Evolutionary conservation across 371 early-diverging fungal species (phyloP), one percentile per base, ranked within the genome.

Genomic region (Mucor plumbeus): DNA sequence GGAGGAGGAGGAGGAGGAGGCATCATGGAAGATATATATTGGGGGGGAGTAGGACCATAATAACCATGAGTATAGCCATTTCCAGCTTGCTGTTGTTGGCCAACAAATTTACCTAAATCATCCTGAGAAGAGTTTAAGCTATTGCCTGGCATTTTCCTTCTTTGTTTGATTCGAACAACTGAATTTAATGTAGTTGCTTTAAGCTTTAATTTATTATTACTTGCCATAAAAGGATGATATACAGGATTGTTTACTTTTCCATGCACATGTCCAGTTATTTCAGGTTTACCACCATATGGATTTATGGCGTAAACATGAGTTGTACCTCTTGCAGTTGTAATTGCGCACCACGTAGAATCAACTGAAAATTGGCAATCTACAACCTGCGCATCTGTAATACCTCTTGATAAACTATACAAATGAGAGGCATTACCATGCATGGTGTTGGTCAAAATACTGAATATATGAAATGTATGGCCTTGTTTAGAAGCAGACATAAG

Each of bases 261-360:
- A 47, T 66, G 71, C 8, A 84, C 78, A 74, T 91, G 91, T 2
- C 89, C 87, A 0, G 75, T 75, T n/a, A 88, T 86, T 58, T 89
- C 87, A 10, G 89, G 83, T 31, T 82, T 81, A 0, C 90, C 90
- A 54, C 90, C 91, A 62, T 87, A 87, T 9, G 91, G 90, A 64
- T 91, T 91, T 57, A 91, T 86, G 1, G 87, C 87, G 67, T 87
- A 91, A 41, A 91, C 72, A 71, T 91, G 95, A 0, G 92, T 91
- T 0, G 95, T 95, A 6, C 95, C 95, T 58, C 90, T 78, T 1
- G 89, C 87, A 2, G 93, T 93, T 36, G 86, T 90, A 17, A 90
- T 91, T 0, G 89, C 89, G 53, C 91, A 85, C 95, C 95, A 95
- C 44, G 84, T 83, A 21, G 90, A 89, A 65, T 93, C 92, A n/a